Percentiles rank a stretch among this genome's conserved stretches.
phyloP scores from a whole-genome alignment of 495 filamentous ascomycete genomes.

The Hypoxylon intermedium region DNA sequence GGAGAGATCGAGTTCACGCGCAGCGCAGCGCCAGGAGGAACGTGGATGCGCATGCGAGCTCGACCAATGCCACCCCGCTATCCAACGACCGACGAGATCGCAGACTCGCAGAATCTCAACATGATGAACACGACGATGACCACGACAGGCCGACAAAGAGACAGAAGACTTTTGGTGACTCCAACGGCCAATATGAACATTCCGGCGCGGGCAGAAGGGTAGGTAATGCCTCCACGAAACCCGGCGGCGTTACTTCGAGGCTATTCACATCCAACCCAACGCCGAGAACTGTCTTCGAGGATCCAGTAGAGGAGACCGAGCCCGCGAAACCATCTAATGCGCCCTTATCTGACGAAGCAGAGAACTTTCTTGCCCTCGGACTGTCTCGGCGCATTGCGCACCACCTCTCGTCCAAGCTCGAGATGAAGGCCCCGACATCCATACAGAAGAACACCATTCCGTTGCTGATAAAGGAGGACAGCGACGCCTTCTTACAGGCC shows the following conservation, averaged over 20 bases:
- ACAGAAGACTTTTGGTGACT: slow-evolving; percentile 44
- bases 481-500: slow-evolving; percentile 94
- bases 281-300: slow-evolving; percentile 63
- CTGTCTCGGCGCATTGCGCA: slow-evolving; percentile 77
- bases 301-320: slow-evolving; percentile 50
- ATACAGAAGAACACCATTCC: slow-evolving; percentile 90
- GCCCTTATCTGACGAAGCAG: slow-evolving; percentile 81
- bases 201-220: slow-evolving; percentile 23
- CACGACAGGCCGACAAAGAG: slow-evolving; percentile 50
- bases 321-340: slow-evolving; percentile 87
- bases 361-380: slow-evolving; percentile 83
- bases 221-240: slow-evolving; percentile 44
- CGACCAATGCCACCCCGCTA: slow-evolving; percentile 40
- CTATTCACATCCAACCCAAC: slow-evolving; percentile 88
- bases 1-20: slow-evolving; percentile 84
- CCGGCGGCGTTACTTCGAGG: slow-evolving; percentile 75
- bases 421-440: slow-evolving; percentile 88
- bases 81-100: slow-evolving; percentile 29
- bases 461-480: slow-evolving; percentile 78
- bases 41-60: slow-evolving; percentile 43
- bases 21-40: slow-evolving; percentile 70
- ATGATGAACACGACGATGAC: slow-evolving; percentile 19
- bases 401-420: slow-evolving; percentile 83
- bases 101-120: slow-evolving; percentile 25
- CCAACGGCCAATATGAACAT: slow-evolving; percentile 26